Base-by-base conservation (phyloP, 2,329 filamentous ascomycete species). In the Westerdykella sp. region DNA sequence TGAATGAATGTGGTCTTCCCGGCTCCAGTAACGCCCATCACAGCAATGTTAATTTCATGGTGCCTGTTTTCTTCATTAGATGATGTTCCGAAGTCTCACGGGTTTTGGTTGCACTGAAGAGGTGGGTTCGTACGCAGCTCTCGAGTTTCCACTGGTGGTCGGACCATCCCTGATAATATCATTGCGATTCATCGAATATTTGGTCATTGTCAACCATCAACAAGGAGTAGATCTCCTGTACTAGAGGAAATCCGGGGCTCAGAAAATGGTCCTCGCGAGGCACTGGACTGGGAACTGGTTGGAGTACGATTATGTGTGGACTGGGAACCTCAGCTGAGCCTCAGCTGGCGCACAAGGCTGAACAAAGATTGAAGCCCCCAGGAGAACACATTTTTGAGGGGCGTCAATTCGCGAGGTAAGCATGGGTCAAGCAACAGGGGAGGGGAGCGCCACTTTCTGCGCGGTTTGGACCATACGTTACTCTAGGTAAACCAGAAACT, bases 21-120 rank as follows among this genome's bases (percentile, higher is more conserved):
- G 0, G 58, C 50, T 0, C 70, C 70, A 0, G 69, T 72, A 13
- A 69, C 55, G 1, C 70, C 70, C 59, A 72, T 67, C 1, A 72
- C 62, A 2, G 66, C 68, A 31, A 69, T 68, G 6, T 55, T 34
- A 34, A 42, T 39, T 15, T 42, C 40, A 11, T 37, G 3, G 14
- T 13, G 31, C 14, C 40, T 42, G 30, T 32, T 32, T 21, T 21
- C 18, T 6, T 21, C 18, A 21, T 21, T 21, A 21, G 18, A 3
- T 21, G 18, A 21, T 21, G 18, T 21, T 21, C 3, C 18, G 6
- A 21, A 21, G 3, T 13, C 14, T 32, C 30, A 7, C 14, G 12
- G 14, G 6, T 32, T 13, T 32, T 3, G 12, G 7, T 14, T 32
- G 3, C 12, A 12, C 4, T 14, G 30, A 32, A 32, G 14, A 21